These are phyloP conservation scores for Mollisiaceae sp. DNA, from an alignment of 2,329 filamentous ascomycete species.

Conservation along the genomic window DNA sequence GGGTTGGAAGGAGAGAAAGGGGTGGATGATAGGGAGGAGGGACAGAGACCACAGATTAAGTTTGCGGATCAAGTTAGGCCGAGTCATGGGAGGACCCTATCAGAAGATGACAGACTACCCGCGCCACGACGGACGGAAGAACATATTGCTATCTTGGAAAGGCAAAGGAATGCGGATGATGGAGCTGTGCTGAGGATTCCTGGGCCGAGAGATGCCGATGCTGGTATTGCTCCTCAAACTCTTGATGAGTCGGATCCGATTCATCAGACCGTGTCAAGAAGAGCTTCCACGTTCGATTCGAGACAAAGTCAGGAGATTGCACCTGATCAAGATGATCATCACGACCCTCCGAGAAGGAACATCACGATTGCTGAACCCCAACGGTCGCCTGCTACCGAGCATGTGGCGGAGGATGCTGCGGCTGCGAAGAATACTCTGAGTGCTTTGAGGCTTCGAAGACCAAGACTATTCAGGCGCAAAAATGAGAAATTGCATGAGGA, in stretches of 20 bases:
- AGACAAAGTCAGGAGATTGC: constrained; percentile 17
- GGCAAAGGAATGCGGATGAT: constrained; percentile 76
- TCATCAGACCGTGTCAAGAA: constrained; percentile 26
- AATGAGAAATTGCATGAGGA: constrained; percentile 41
- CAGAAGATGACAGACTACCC: constrained; percentile 57
- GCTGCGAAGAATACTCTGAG: constrained; percentile 33
- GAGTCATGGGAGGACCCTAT: constrained; percentile 55
- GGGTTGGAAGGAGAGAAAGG: constrained; percentile 18
- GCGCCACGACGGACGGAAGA: constrained; percentile 67
- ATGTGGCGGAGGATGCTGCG: constrained; percentile 38
- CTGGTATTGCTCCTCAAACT: constrained; percentile 72
- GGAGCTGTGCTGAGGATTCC: constrained; percentile 84
- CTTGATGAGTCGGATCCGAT: constrained; percentile 47
- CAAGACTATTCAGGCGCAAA: constrained; percentile 46
- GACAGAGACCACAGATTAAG: constrained; percentile 50
- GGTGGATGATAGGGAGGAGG: neutral
- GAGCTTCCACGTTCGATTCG: constrained; percentile 29
- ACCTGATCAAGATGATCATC: constrained; percentile 29
- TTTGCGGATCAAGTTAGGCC: constrained; percentile 71
- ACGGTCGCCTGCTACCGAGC: constrained; percentile 32
- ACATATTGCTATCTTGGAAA: constrained; percentile 86
- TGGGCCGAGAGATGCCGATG: constrained; percentile 87
- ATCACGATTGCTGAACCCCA: constrained; percentile 40
- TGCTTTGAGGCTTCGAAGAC: constrained; percentile 51
- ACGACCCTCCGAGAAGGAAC: constrained; percentile 33